Evolutionary conservation across 2,329 filamentous ascomycete genomes (phyloP), one percentile per base, ranked within the genome.

Genomic region (Sclerotinia minor): DNA sequence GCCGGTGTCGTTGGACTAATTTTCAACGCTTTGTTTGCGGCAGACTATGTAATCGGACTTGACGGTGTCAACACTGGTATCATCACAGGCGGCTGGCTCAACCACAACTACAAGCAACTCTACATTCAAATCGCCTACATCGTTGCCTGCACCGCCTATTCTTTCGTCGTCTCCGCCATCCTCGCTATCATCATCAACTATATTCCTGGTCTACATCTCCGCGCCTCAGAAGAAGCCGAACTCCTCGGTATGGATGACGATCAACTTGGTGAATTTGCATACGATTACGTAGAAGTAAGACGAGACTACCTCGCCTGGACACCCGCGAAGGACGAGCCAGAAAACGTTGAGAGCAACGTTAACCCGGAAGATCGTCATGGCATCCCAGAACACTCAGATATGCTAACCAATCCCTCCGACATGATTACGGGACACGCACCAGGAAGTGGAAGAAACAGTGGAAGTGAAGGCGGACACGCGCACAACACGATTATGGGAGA

Each of bases 221-320:
- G 92, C 68, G 91, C 91, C 11, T 89, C 86, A 35, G 90, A 93
- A 76, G 89, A 94, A 79, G 92, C 92, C 32, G 92, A 95, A 79
- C 86, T 94, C 17, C 86, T 94, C 67, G 92, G 92, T 73, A 94
- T 94, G 90, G 92, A 95, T 76, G 92, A 94, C 77, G 91, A 94
- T 80, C 92, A 95, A 81, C 90, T 94, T 74, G 92, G 92, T 79
- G 92, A 95, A 80, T 95, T 94, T 77, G 92, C 91, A 17, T 94
- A 94, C 82, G 92, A 95, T 79, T 95, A 94, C 78, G 92, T 95
- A 72, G 92, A 95, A 84, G 91, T 94, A 69, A 89, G 92, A 76
- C 88, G 92, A 75, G 92, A 95, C 80, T 95, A 94, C 83, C 86
- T 95, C 50, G 92, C 92, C 69, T 95, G 92, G 92, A 94, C 90